Conservation (phyloP, 805 yeast genomes). For the Wickerhamiella siamensis region DNA sequence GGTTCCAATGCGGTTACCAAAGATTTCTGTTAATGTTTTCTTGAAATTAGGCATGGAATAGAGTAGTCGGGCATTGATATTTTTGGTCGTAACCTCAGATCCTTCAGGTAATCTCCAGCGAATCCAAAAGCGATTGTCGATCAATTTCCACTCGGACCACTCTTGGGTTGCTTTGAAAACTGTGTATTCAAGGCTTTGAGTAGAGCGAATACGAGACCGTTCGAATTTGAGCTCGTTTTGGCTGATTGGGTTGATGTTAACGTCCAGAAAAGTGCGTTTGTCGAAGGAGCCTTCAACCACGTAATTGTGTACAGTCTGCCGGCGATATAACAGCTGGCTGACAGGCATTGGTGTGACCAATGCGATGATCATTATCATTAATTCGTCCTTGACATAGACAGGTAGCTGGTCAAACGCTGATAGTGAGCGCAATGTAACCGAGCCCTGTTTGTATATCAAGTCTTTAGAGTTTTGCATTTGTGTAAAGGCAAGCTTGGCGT, state of each 20-base stretch:
- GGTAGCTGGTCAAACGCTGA: slow-evolving; percentile 6
- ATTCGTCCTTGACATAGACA: slow-evolving; percentile 4
- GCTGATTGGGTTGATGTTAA: slow-evolving; percentile 1
- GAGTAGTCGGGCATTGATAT: neutral
- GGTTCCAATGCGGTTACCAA: neutral
- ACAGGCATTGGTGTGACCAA: slow-evolving; percentile 10
- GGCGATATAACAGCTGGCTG: slow-evolving; percentile 6
- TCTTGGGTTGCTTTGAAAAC: slow-evolving; percentile 5
- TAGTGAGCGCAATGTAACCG: slow-evolving; percentile 2
- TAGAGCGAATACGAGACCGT: slow-evolving; percentile 7
- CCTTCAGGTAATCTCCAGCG: slow-evolving; percentile 12
- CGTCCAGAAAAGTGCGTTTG: slow-evolving; percentile 4
- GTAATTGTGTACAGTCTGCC: slow-evolving; percentile 4
- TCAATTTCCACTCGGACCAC: slow-evolving; percentile 14
- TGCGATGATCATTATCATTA: slow-evolving; percentile 10
- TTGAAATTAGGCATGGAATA: neutral
- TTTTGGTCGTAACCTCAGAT: neutral
- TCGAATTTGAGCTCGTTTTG: neutral
- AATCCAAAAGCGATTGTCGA: slow-evolving; percentile 17
- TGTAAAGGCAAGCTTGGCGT: neutral
- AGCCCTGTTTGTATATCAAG: neutral
- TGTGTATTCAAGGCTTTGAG: slow-evolving; percentile 2
- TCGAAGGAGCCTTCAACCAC: neutral
- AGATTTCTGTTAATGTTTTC: neutral
- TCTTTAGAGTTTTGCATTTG: slow-evolving; percentile 1